Base-by-base conservation (phyloP, 495 filamentous ascomycete species). In the Penicillium flavigenum region DNA sequence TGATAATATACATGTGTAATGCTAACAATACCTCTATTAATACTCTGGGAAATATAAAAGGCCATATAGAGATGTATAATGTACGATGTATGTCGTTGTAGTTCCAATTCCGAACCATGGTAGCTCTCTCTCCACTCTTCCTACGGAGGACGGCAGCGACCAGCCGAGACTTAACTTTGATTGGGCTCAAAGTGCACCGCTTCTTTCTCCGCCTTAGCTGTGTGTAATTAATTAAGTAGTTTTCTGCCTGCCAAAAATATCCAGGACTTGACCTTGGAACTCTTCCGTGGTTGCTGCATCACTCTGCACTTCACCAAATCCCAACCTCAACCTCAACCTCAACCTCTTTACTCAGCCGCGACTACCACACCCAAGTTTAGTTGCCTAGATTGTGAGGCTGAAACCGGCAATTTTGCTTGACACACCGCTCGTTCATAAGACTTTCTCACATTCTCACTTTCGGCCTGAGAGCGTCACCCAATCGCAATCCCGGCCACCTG, bases 381-480 rank as follows among this genome's bases (percentile, higher is more conserved):
- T 10, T 27, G 27, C 39, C 39, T 44, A 53, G 22, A 43, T 32
- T 29, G 49, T 41, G 51, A 53, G 39, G 39, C 39, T 53, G 39
- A 34, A 44, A 20, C n/a, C 1, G 10, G 16, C 5, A 17, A 20
- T 32, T 32, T 14, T 17, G 32, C 29, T 11, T 48, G 10, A 32
- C 17, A 48, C 29, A 48, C 29, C 46, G 46, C 27, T 32, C 14
- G 7, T 48, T 17, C 17, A 20, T 17, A 48, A 48, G 16, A 12
- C 1, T 3, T 20, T 32, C 17, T 58, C 58, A 43, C 54, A 16
- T 20, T 32, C 17, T 58, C 58, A 43, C 54, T 12, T 39, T 34
- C 54, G 56, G 58, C 69, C 67, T 67, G 66, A 72, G 65, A 71
- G 63, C 63, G 45, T 59, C 61, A 49, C 38, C 57, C 50, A 57